These are phyloP conservation scores for Xylaria curta DNA, from an alignment of 495 filamentous ascomycete species.

Conservation along the genomic window DNA sequence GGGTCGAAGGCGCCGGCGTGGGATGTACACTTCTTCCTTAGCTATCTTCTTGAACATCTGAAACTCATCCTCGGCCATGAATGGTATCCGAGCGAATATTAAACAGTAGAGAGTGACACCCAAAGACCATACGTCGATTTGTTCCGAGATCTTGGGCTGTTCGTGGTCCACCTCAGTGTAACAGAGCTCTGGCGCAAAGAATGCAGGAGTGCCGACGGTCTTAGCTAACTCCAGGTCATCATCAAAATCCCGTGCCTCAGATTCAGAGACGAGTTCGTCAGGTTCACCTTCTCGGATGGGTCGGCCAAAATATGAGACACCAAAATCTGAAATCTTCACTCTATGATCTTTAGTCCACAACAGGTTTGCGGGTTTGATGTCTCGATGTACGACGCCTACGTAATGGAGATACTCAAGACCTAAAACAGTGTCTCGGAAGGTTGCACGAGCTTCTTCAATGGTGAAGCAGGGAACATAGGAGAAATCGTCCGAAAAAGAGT, in stretches of 20 bases:
- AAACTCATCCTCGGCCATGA: conserved; percentile 88
- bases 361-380: conserved; percentile 99
- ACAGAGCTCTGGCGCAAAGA: conserved; percentile 98
- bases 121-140: conserved; percentile 96
- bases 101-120: conserved; percentile 96
- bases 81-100: conserved; percentile 90
- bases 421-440: conserved; percentile 91
- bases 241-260: conserved; percentile 82
- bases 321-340: conserved; percentile 99
- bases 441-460: conserved; percentile 78
- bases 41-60: conserved; percentile 89
- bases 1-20: conserved; percentile 76
- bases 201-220: conserved; percentile 95
- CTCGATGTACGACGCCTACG: conserved; percentile 94
- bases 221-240: conserved; percentile 95
- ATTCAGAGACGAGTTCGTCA: conserved; percentile 80
- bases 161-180: conserved; percentile 67
- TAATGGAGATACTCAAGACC: conserved; percentile 96
- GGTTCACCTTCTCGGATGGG: conserved; percentile 78
- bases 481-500: conserved; percentile 78
- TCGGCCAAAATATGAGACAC: conserved; percentile 93
- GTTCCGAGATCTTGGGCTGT: conserved; percentile 62
- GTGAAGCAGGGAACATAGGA: conserved; percentile 92
- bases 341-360: conserved; percentile 83
- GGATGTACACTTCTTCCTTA: conserved; percentile 88